Base-by-base conservation (phyloP, 805 yeast species). In the Metschnikowia picachoensis region DNA sequence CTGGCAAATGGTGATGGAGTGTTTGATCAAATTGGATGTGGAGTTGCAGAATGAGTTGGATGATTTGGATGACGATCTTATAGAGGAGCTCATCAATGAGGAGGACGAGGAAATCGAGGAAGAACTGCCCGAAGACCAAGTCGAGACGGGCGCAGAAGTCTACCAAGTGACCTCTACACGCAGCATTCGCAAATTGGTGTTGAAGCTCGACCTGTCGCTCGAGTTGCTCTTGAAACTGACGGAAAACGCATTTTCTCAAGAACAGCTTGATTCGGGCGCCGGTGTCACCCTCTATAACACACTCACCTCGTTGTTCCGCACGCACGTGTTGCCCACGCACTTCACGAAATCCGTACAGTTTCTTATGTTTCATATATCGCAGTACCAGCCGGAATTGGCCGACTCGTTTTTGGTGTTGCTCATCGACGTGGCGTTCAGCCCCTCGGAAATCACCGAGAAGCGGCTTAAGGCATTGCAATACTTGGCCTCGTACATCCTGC, bases 381-480 rank as follows among this genome's bases (percentile, higher is more conserved):
- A 91, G 64, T 80, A 82, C 48, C 87, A 87, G 58, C 80, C 84
- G 4, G 95, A 87, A 58, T 72, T 92, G 48, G 79, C 87, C 60
- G 98, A 92, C 56, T 85, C 95, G 11, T 92, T 80, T 61, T 66
- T 92, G 55, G 95, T 87, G 2, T 72, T 86, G 35, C 72, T 94
- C 53, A 82, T 92, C 37, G 97, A 92, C 60, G 78, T 85, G 34
- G 88, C 95, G 3, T 84, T 94, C 62, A 78, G 83, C 42, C 76
- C 83, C 9, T 70, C 73, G 37, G 90, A 86, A 61, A 77, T 81
- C 25, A 68, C 82, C 32, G 92, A 87, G 45, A 84, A 82, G 53
- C 78, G 95, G 55, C 80, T 89, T 53, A 91, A 91, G 69, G 86
- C 97, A 3, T 78, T 91, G 77, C 98, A 94, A 65, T 92, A 94